These are phyloP conservation scores for Thymus mandschuricus DNA, from an alignment of 257 asterid species.

Conservation along the genomic window DNA sequence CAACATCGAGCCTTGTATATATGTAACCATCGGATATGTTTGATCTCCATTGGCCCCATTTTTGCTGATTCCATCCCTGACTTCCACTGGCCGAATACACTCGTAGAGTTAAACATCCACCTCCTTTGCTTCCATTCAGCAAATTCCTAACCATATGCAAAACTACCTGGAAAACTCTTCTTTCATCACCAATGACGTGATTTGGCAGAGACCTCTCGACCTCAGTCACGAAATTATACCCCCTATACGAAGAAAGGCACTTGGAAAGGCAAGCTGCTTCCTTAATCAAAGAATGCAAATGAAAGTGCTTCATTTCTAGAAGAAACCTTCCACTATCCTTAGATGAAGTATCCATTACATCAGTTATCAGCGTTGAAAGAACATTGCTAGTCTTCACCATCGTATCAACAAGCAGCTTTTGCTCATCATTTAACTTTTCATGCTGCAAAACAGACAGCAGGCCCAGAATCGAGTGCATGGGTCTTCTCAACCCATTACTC, in stretches of 20 bases:
- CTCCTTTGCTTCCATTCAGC: slow-evolving; percentile 56
- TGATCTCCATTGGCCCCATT: slow-evolving; percentile 72
- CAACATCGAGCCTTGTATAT: slow-evolving; percentile 59
- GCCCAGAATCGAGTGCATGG: slow-evolving; percentile 88
- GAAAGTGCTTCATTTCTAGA: slow-evolving; percentile 65
- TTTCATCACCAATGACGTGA: slow-evolving; percentile 90
- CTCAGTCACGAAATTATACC: slow-evolving; percentile 61
- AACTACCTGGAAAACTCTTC: slow-evolving; percentile 80
- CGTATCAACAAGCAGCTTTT: slow-evolving; percentile 63
- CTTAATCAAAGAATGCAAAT: slow-evolving; percentile 68
- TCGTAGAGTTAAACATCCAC: slow-evolving; percentile 59
- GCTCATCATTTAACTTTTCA: slow-evolving; percentile 62
- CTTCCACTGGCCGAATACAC: slow-evolving; percentile 56
- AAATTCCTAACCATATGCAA: slow-evolving; percentile 86
- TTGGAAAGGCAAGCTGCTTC: slow-evolving; percentile 84
- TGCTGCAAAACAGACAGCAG: slow-evolving; percentile 75
- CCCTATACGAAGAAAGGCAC: slow-evolving; percentile 69
- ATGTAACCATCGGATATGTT: slow-evolving; percentile 61
- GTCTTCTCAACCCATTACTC: slow-evolving; percentile 87
- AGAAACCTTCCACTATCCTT: slow-evolving; percentile 66
- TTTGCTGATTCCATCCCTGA: slow-evolving; percentile 59
- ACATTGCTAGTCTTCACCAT: slow-evolving; percentile 77
- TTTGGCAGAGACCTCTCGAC: slow-evolving; percentile 77
- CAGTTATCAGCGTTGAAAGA: slow-evolving; percentile 69
- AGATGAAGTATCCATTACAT: slow-evolving; percentile 69